Base-by-base conservation (phyloP, 306 rosid genomes). In the Comarum palustre region DNA sequence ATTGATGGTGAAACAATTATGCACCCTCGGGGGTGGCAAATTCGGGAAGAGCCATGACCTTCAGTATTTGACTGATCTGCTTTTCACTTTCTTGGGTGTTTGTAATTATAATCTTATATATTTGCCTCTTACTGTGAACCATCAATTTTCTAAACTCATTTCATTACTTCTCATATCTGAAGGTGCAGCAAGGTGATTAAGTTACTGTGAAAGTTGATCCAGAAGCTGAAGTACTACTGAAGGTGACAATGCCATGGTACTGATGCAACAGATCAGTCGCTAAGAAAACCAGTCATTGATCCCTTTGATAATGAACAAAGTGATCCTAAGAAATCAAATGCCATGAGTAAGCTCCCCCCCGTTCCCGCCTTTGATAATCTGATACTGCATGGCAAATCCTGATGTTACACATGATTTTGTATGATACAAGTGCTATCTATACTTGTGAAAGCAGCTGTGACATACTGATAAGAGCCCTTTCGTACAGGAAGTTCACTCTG, bases 401-500 rank as follows among this genome's bases (percentile, higher is more conserved):
- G 24, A 8, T 71, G 54, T 29, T 22, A 42, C 12, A n/a, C 31
- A 13, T 63, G 25, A 27, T 13, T 29, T 15, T 46, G 7, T 63
- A n/a, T n/a, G n/a, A 47, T 55, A 19, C 48, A 60, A 29, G 47
- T 78, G 12, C 79, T 62, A 22, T 57, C 79, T 67, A 19, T 58
- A 31, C 5, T 63, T 64, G 7, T 32, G 25, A 17, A 46, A 51
- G 62, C 59, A 42, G 64, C 68, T 63, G 48, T 74, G 42, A 74
- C 63, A 5, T 68, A 43, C 75, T 86, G 77, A 81, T 79, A 51
- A 79, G 32, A 63, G 42, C 73, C 68, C 50, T 77, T 88, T 76
- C 3, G 73, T 54, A 57, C 95, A 91, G 99, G 89, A 79, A 91
- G 97, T 79, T 94, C 99, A 61, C 96, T 94, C 58, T 91, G 99